Conservation (phyloP, 1,284 basidiomycete species). For the Rhodotorula sp. region DNA sequence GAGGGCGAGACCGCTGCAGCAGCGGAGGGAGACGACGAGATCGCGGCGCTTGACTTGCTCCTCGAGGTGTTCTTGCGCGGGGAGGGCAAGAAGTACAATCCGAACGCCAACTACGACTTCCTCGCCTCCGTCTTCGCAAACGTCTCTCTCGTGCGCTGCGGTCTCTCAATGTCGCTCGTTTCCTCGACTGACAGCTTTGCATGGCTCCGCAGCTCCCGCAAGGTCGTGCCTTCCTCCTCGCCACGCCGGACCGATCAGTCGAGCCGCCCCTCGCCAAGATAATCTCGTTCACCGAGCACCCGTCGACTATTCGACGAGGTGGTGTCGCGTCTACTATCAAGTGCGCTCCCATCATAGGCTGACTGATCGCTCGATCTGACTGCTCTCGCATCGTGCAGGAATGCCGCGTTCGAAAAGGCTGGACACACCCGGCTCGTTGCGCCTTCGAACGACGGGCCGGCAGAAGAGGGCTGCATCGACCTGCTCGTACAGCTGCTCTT, state of each 20-base stretch:
- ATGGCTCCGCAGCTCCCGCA: constrained; percentile 48
- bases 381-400: constrained; percentile 55
- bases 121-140: constrained; percentile 90
- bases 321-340: constrained; percentile 84
- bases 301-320: constrained; percentile 76
- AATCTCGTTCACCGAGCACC: constrained; percentile 82
- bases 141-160: constrained; percentile 65
- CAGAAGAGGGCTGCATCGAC: constrained; percentile 57
- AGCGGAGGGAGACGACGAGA: constrained; percentile 50
- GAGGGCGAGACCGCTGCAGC: constrained; percentile 53
- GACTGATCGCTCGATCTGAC: background rate
- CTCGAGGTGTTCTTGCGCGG: constrained; percentile 82
- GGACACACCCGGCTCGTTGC: constrained; percentile 69
- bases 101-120: constrained; percentile 65
- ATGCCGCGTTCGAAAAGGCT: constrained; percentile 68
- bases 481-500: constrained; percentile 78
- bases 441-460: constrained; percentile 53
- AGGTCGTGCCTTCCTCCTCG: constrained; percentile 70
- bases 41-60: constrained; percentile 69
- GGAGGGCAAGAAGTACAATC: constrained; percentile 53
- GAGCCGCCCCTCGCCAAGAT: constrained; percentile 82
- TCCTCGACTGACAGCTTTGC: background rate
- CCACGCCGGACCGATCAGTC: constrained; percentile 53
- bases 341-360: constrained; percentile 54
- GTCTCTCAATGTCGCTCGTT: constrained; percentile 9